phyloP scores from a whole-genome alignment of 345 rosid species.

The Populus ilicifolia region DNA sequence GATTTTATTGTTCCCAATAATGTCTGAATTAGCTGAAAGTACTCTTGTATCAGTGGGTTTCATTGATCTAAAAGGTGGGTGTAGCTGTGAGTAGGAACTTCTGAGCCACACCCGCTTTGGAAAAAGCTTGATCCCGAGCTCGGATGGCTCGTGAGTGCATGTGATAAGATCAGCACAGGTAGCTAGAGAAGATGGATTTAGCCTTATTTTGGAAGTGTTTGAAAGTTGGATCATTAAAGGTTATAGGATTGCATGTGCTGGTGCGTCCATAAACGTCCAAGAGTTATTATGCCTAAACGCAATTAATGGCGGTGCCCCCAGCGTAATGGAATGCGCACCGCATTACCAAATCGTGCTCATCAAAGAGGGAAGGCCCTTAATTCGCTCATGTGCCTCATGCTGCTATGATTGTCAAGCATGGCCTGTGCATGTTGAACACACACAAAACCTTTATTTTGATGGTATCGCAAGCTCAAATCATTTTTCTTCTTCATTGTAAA shows the following conservation, averaged over 20 bases:
- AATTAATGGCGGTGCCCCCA: not conserved
- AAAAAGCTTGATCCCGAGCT: not conserved
- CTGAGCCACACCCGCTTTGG: slow-evolving; percentile 14
- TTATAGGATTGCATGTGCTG: too few species aligned
- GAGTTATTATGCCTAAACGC: not conserved
- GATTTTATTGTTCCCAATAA: not conserved
- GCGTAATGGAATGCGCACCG: not conserved
- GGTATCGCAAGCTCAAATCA: too few species aligned
- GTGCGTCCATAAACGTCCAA: not conserved
- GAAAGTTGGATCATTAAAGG: not conserved
- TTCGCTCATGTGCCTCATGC: not conserved
- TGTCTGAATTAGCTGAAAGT: not conserved
- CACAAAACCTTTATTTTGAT: not conserved
- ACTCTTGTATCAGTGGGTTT: not conserved
- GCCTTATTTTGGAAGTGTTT: not conserved
- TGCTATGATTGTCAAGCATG: not conserved
- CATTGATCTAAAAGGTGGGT: not conserved
- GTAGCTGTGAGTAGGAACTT: not conserved
- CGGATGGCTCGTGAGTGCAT: slow-evolving; percentile 15
- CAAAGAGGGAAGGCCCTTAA: not conserved
- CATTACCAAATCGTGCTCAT: not conserved
- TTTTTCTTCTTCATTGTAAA: not conserved
- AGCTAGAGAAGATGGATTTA: not conserved
- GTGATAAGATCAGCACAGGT: too few species aligned
- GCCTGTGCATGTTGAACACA: not conserved